A percentile compares a stretch with the other conserved stretches of the same genome.
Conservation (phyloP, 2,329 filamentous ascomycete genomes). For the Cladosporium sp. region DNA sequence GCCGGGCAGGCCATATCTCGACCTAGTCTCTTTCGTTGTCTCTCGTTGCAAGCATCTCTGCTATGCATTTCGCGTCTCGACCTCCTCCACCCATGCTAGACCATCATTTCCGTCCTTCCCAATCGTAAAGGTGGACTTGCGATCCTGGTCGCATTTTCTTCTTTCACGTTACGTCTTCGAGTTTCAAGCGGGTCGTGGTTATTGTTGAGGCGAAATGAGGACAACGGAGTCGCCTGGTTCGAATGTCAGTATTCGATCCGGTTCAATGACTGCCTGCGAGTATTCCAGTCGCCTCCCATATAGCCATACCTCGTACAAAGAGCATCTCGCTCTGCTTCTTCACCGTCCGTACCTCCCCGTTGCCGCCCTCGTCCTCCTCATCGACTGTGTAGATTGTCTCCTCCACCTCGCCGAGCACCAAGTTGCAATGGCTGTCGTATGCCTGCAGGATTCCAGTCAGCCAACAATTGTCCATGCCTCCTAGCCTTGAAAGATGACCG, state of each 20-base stretch:
- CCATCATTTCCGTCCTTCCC: too few species aligned
- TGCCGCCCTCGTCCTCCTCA: conserved; percentile 76
- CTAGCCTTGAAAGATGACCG: too few species aligned
- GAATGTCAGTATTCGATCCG: conserved; percentile 8
- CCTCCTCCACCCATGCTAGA: too few species aligned
- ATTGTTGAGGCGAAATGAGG: conserved; percentile 42
- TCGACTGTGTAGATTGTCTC: conserved; percentile 95
- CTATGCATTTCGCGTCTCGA: background rate
- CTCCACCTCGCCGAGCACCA: conserved; percentile 92
- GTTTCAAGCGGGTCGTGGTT: background rate
- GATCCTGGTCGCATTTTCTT: too few species aligned
- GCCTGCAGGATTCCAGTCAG: conserved; percentile 54
- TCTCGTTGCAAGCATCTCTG: background rate
- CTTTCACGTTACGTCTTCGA: background rate
- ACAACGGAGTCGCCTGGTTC: conserved; percentile 47
- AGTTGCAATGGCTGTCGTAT: conserved; percentile 97
- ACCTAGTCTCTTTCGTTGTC: background rate
- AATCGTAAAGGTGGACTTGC: too few species aligned
- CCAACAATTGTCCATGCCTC: background rate
- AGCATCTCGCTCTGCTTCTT: conserved; percentile 99
- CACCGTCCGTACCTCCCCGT: conserved; percentile 75
- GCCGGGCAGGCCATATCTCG: background rate
- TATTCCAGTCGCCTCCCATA: too few species aligned
- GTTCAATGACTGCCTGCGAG: conserved; percentile 25
- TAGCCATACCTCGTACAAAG: conserved; percentile 91